Base-by-base conservation (phyloP, 208 protist genomes). In the Wallacemonas sp. region DNA sequence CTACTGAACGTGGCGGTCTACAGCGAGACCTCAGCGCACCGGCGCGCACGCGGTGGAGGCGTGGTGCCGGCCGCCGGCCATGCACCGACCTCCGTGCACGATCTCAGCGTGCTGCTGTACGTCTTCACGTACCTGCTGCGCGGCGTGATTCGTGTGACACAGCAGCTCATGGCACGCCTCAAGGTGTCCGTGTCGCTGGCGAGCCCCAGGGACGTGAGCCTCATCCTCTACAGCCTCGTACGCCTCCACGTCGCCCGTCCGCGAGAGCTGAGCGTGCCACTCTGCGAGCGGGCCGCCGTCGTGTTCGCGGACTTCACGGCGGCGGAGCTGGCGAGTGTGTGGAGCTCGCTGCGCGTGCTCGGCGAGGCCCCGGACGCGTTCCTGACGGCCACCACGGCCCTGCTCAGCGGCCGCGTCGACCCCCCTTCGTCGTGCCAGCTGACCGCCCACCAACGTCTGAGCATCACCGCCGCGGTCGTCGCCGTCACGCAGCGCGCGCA, bases 101-200 rank as follows among this genome's bases (percentile, higher is more conserved):
- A 96, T 67, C 79, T 96, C 22, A 81, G 77, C 23, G 61, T 81
- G 61, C 77, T 93, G 23, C 84, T 96, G 62, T 93, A 86, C 66
- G 77, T 70, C 57, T 89, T 93, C 67, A 96, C 90, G 3, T 91
- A 87, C 74, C 75, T 92, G 5, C 63, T 96, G 28, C 81, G 81
- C 32, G 87, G 82, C 23, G 85, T 92, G 16, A 92, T 93, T 61
- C 77, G 83, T 4, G 87, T 92, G 3, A 88, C 91, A 48, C 90
- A 96, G 65, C 80, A 90, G 72, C 83, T 89, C 32, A 36, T 96
- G 42, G 78, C 85, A 20, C 90, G 90, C 20, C 76, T 93, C 25
- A 84, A 86, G 64, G 77, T 96, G 32, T 81, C 79, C 41, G 76
- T 70, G 55, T 70, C 68, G 5, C 62, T 79, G 18, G 71, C 84